Evolutionary conservation across 306 rosid species (phyloP).

Genomic region (Trifolium fragiferum): DNA sequence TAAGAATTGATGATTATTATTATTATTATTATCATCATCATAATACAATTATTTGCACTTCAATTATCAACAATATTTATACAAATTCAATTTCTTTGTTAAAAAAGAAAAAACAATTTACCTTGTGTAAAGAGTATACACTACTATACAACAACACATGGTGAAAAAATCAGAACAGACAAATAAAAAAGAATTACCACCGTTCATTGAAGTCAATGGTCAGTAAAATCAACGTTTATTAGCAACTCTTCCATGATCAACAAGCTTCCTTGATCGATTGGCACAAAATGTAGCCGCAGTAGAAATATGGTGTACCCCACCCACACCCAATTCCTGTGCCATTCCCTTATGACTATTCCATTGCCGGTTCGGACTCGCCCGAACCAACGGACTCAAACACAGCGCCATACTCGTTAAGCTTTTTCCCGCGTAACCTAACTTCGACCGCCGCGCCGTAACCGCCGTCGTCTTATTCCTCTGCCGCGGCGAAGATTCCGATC

Average conservation of each 20-base stretch:
- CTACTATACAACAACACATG: not conserved
- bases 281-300: constrained; percentile 33
- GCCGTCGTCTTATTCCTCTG: constrained; percentile 45
- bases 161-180: not conserved
- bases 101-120: not conserved
- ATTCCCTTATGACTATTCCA: constrained; percentile 40
- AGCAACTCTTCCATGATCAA: constrained; percentile 38
- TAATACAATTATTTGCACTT: not conserved
- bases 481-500: constrained; percentile 58
- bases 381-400: constrained; percentile 85
- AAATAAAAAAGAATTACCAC: not conserved
- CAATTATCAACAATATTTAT: not conserved
- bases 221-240: constrained; percentile 35
- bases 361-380: constrained; percentile 72
- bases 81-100: not conserved
- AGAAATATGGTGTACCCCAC: constrained; percentile 40
- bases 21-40: not conserved
- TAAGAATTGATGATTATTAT: too few species aligned
- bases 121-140: not conserved
- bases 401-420: constrained; percentile 62
- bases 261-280: constrained; percentile 44
- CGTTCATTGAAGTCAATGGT: not conserved
- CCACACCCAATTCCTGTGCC: constrained; percentile 33
- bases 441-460: constrained; percentile 48
- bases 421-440: constrained; percentile 41